Percentiles rank a stretch among this genome's conserved stretches.
Conservation (phyloP, 768 basidiomycete genomes). For the Mycena epipterygia region DNA sequence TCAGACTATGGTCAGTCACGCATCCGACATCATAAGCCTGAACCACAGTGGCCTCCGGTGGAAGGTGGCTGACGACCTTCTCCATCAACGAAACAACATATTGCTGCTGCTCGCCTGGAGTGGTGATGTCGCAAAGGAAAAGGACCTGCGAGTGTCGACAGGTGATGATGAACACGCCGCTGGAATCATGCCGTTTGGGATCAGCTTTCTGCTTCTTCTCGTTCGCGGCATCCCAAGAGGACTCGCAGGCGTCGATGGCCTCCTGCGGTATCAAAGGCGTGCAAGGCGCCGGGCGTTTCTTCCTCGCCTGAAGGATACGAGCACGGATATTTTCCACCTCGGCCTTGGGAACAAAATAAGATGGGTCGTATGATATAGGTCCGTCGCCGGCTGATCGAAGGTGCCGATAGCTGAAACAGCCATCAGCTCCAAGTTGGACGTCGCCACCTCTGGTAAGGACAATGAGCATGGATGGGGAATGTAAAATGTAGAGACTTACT, state of each 20-base stretch:
- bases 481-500: conserved; percentile 51
- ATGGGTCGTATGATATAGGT: too few relatives aligned
- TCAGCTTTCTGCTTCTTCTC: conserved; percentile 45
- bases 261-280: conserved; percentile 43
- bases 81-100: conserved; percentile 51
- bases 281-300: conserved; percentile 41
- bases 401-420: too few relatives aligned
- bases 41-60: conserved; percentile 40
- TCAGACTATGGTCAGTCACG: conserved; percentile 37
- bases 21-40: conserved; percentile 53
- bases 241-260: background rate
- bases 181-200: conserved; percentile 46
- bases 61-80: conserved; percentile 46
- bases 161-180: conserved; percentile 53
- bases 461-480: conserved; percentile 51
- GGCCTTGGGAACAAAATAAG: too few relatives aligned
- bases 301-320: conserved; percentile 41
- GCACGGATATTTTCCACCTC: conserved; percentile 49
- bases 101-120: conserved; percentile 54
- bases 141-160: too few relatives aligned
- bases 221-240: conserved; percentile 45
- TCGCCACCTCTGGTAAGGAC: conserved; percentile 41
- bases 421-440: too few relatives aligned
- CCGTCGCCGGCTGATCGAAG: too few relatives aligned
- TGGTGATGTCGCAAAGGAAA: conserved; percentile 57